A percentile compares a stretch with the other conserved stretches of the same genome.
phyloP scores from a whole-genome alignment of 163 green algal genomes.

The Volvox carteri region DNA sequence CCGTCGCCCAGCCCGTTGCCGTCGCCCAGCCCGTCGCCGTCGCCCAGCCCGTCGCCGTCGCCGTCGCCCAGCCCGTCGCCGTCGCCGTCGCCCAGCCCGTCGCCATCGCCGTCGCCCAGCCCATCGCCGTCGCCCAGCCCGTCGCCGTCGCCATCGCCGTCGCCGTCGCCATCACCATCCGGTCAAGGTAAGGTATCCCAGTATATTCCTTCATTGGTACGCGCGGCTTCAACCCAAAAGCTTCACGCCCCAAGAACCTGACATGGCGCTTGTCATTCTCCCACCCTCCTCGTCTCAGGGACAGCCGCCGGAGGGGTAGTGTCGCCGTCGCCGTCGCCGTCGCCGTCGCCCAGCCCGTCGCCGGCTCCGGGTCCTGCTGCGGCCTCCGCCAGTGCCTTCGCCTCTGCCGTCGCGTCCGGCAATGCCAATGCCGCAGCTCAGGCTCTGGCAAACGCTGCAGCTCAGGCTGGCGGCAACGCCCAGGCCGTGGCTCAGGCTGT shows the following conservation, averaged over 20 bases:
- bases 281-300: no score
- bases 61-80: background rate
- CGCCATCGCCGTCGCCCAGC: background rate
- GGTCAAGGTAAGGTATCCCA: no score
- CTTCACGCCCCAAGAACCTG: no score
- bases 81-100: background rate
- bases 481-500: slow-evolving; percentile 48
- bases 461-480: slow-evolving; percentile 11
- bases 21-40: background rate
- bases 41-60: background rate
- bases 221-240: no score
- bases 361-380: background rate
- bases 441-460: slow-evolving; percentile 34
- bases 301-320: background rate
- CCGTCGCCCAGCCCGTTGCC: background rate
- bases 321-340: background rate
- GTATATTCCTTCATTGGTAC: no score
- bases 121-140: background rate
- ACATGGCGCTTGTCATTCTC: no score
- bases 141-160: background rate
- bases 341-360: background rate
- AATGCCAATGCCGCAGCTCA: slow-evolving; percentile 41
- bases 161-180: background rate
- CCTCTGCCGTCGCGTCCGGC: slow-evolving; percentile 29
- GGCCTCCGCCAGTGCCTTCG: slow-evolving; percentile 42